These are phyloP conservation scores for Pichia cephalocereana DNA, from an alignment of 805 yeast genomes.

Conservation along the genomic window DNA sequence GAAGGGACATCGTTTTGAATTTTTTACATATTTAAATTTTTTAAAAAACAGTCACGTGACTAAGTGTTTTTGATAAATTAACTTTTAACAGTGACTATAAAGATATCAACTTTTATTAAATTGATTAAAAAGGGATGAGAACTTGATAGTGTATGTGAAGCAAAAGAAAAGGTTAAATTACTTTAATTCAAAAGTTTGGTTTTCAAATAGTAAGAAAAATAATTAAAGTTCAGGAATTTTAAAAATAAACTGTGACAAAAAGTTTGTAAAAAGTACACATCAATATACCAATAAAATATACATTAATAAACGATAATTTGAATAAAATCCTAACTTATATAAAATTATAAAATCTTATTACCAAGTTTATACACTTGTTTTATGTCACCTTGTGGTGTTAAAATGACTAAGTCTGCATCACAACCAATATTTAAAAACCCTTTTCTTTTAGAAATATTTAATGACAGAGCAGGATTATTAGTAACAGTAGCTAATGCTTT, in stretches of 20 bases:
- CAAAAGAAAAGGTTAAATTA: too few species aligned
- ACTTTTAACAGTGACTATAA: too few species aligned
- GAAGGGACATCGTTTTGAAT: conserved; percentile 32
- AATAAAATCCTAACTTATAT: background rate
- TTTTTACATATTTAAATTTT: background rate
- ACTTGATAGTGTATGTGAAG: too few species aligned
- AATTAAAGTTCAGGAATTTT: too few species aligned
- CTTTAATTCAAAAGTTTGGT: too few species aligned
- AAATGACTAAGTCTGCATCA: conserved; percentile 47
- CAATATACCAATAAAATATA: too few species aligned
- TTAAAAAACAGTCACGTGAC: background rate
- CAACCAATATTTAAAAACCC: conserved; percentile 45
- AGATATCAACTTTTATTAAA: too few species aligned
- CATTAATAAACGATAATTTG: background rate
- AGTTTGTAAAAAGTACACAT: too few species aligned
- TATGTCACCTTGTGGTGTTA: conserved; percentile 35
- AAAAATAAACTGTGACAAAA: too few species aligned
- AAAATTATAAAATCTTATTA: conserved; percentile 12
- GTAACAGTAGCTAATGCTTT: conserved; percentile 50
- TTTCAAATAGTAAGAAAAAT: too few species aligned
- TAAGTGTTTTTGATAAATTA: too few species aligned
- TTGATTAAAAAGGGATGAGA: too few species aligned
- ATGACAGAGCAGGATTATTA: conserved; percentile 42
- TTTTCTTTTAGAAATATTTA: conserved; percentile 33
- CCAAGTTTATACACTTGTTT: conserved; percentile 46